Evolutionary conservation across 768 basidiomycete species (phyloP), one percentile per base, ranked within the genome.

Genomic region (Mrakia hoshinonis): DNA sequence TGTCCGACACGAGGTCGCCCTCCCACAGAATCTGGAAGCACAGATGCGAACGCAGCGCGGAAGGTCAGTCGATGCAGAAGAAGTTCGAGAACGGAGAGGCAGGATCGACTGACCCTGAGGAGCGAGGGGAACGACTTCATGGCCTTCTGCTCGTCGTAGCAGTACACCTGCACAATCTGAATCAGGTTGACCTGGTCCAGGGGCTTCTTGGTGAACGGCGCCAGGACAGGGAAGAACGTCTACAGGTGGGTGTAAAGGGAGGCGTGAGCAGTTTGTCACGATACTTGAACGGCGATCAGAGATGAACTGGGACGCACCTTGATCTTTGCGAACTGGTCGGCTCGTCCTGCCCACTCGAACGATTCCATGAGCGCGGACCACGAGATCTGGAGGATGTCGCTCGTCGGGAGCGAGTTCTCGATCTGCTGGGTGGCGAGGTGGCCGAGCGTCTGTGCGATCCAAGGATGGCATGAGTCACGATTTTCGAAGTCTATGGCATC

Each of bases 81-180:
- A n/a, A 46, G n/a, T 46, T 22, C 29, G 26, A 29, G 15, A 24
- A 18, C n/a, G 52, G 47, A 61, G 38, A 31, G 48, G 65, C 10
- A 1, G 24, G 38, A 26, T 4, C 46, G n/a, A 75, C 77, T 36
- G 66, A 85, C 92, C 84, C 97, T 96, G 74, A 99, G 84, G 79
- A 98, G 89, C 77, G 93, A 90, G 60, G 92, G 88, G 84, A 99
- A 98, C 10, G 92, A 85, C 79, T 93, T 93, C 81, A 93, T 94
- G 77, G 95, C 85, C 70, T 91, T 89, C 31, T 92, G 94, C 77
- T 97, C 92, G 81, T 95, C 92, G 80, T 98, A 96, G 80, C 91
- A 94, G 82, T 95, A 91, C 74, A 91, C 84, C 82, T 99, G 95
- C 7, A 95, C 91, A 65, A 72, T 74, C 38, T 51, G 76, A 61